phyloP scores from a whole-genome alignment of 306 rosid genomes.

The Astragalus membranaceus region DNA sequence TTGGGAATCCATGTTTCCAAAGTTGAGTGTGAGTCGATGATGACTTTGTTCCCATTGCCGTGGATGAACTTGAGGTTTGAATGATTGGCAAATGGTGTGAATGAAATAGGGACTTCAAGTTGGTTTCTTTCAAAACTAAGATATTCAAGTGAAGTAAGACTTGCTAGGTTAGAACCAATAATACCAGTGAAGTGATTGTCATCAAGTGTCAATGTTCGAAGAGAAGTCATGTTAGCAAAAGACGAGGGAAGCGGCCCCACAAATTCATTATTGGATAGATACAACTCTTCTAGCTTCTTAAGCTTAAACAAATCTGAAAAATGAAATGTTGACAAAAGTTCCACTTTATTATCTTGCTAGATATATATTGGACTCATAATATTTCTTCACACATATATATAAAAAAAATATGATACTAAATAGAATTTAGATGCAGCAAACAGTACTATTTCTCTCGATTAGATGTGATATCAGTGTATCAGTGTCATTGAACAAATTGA shows the following conservation, averaged over 20 bases:
- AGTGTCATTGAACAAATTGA: too few relatives aligned
- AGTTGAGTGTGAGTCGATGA: neutral
- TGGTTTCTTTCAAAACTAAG: neutral
- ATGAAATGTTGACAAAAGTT: neutral
- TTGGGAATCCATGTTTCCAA: neutral
- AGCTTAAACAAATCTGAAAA: constrained; percentile 9
- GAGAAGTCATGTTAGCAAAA: neutral
- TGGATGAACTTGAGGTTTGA: neutral
- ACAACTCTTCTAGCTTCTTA: neutral
- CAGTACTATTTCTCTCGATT: too few relatives aligned
- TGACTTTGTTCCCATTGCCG: neutral
- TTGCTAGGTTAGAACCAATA: neutral
- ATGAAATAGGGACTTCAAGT: constrained; percentile 13
- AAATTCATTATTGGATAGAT: neutral
- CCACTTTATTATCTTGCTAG: too few relatives aligned
- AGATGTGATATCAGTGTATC: too few relatives aligned
- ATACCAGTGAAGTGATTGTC: neutral
- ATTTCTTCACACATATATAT: too few relatives aligned
- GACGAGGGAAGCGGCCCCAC: constrained; percentile 10
- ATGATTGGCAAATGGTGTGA: neutral
- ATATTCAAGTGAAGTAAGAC: constrained; percentile 7
- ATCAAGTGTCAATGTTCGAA: neutral
- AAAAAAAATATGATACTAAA: too few relatives aligned
- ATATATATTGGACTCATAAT: too few relatives aligned
- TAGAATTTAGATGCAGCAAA: too few relatives aligned